Evolutionary conservation across 1,284 basidiomycete genomes (phyloP), one percentile per base, ranked within the genome.

Genomic region (Irpex sp.): DNA sequence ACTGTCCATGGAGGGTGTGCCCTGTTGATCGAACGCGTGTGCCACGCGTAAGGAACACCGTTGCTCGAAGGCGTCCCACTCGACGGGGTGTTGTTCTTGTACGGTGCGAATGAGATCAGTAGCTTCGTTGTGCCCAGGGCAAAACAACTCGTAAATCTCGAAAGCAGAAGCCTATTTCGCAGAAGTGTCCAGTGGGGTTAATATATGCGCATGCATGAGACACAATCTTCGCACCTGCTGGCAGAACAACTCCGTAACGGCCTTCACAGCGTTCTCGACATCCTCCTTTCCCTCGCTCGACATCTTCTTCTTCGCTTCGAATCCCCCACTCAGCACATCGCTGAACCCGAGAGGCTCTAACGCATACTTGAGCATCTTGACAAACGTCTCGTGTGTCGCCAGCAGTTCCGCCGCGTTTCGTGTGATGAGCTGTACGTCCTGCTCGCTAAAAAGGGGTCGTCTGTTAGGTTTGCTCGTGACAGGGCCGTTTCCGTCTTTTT

Each of bases 21-120:
- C 33, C 33, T 19, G 23, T 5, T 16, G 47, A 7, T 21, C 36
- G 56, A 48, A 36, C 35, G 39, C 19, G 53, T 68, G 65, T 28
- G 68, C 62, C 28, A 69, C 60, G 28, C 70, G 67, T 14, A 67
- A 57, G 19, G 69, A 67, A 58, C 75, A 96, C 10, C 82, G 85
- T 58, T 87, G 84, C 69, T 96, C 94, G 68, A 88, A 96, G 9
- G 82, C 78, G 37, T 90, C 87, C 87, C 93, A 95, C 68, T 94
- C 92, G 0, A 80, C 67, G 1, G 85, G 78, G 69, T 83, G 77
- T 48, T 80, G 81, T 58, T 83, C 78, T 57, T 87, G 82, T 8
- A 86, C 79, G 52, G 81, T 82, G 61, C 88, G 83, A 1, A 94
- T 78, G 14, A 93, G 70, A 61, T 90, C 86, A 56, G 88, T 77